Conservation (phyloP, 139 green algal genomes). For the Haematococcus sp. region DNA sequence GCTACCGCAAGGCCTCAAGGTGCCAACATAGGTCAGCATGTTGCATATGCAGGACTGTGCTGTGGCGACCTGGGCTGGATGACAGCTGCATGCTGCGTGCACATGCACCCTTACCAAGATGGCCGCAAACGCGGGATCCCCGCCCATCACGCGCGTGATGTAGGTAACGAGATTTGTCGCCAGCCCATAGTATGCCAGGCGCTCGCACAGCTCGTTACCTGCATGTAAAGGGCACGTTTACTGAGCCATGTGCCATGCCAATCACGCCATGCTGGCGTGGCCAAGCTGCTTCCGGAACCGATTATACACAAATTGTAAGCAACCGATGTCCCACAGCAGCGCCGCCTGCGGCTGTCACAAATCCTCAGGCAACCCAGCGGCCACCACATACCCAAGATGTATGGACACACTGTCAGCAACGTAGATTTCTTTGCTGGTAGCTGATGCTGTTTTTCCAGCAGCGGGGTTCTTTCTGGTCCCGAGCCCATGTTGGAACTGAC, state of each 20-base stretch:
- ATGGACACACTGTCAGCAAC: conserved; percentile 81
- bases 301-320: no score
- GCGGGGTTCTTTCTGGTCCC: no score
- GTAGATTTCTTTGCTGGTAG: conserved; percentile 46
- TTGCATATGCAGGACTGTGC: no score
- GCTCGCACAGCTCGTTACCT: conserved; percentile 92
- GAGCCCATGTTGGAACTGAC: no score
- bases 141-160: conserved; percentile 74
- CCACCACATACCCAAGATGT: conserved; percentile 70
- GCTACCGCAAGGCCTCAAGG: not conserved
- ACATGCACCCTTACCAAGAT: conserved; percentile 53
- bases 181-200: conserved; percentile 85
- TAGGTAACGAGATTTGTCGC: conserved; percentile 61
- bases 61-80: no score
- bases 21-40: not conserved
- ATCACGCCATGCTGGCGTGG: no score
- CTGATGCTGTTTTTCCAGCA: no score
- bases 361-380: not conserved
- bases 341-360: not conserved
- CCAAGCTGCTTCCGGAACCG: not conserved
- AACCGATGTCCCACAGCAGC: not conserved
- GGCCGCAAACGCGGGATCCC: conserved; percentile 69
- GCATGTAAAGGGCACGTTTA: not conserved
- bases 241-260: not conserved
- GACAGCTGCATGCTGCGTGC: no score